Base-by-base conservation (phyloP, 2,329 filamentous ascomycete species). In the Acrodontium crateriforme region DNA sequence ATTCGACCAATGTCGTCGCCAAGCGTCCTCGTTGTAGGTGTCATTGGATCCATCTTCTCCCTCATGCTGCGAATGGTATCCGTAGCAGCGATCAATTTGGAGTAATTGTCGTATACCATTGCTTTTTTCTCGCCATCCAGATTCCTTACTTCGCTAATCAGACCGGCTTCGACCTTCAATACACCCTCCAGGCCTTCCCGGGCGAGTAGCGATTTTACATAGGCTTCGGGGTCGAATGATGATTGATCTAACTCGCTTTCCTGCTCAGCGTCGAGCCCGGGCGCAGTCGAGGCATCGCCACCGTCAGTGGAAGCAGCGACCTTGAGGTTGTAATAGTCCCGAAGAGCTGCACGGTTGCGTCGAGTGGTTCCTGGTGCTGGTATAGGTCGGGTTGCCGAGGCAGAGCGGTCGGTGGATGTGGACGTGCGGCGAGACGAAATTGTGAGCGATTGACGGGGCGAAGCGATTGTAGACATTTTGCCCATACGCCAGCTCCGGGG, bases 41-140 rank as follows among this genome's bases (percentile, higher is more conserved):
- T 78, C 25, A 84, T 51, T 3, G 78, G 78, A 44, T 84, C 79
- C 78, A 87, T 85, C 39, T 75, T 82, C 17, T 71, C 67, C 32
- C 80, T 67, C 80, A 89, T 85, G 63, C 81, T 83, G 27, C 80
- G 71, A 46, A 98, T 98, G 3, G 87, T 95, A 55, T 93, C 87
- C 8, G 91, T 94, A 1, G 89, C 89, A n/a, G 78, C 72, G 41
- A 98, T 94, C 41, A 98, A 60, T 58, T 95, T 95, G 42, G 79
- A 89, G 55, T 95, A 98, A 52, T 98, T 98, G 53, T 98, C 87
- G 54, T 98, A 98, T 4, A 98, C 89, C 36, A 98, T 60, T 2
- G 87, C 85, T 59, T 98, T 98, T 55, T 89, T 79, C 65, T 98
- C 89, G 14, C 87, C 87, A 47, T 95, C 89, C 11, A 98, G 65